Conservation (phyloP, 805 yeast genomes). For the Helenozyma rhizophorensis region DNA sequence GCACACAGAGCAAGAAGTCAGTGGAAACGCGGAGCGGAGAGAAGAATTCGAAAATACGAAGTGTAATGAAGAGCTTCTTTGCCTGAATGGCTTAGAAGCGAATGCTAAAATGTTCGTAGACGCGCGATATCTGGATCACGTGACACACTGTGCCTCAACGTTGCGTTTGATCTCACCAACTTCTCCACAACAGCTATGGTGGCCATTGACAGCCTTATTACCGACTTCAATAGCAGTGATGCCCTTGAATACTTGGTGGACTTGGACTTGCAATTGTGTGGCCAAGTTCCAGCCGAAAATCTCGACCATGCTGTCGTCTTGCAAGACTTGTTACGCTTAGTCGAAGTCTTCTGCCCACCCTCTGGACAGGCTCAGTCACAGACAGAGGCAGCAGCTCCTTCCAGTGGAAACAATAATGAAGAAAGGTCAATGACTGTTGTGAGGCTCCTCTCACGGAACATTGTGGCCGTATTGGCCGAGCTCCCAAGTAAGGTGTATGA, state of each 20-base stretch:
- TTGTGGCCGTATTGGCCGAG: slow-evolving; percentile 23
- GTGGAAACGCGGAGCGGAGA: too few species aligned
- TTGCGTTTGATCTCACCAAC: too few species aligned
- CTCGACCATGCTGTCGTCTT: slow-evolving; percentile 16
- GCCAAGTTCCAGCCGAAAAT: slow-evolving; percentile 2
- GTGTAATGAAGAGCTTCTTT: slow-evolving; percentile 1
- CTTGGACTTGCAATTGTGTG: slow-evolving; percentile 16
- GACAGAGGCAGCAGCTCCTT: neutral
- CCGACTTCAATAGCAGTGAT: slow-evolving; percentile 14
- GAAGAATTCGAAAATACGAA: slow-evolving; percentile 1
- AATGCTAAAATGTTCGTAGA: too few species aligned
- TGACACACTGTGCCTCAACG: too few species aligned
- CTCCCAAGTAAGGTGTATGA: slow-evolving; percentile 35
- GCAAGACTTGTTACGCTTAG: slow-evolving; percentile 22
- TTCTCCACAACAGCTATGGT: too few species aligned
- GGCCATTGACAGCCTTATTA: slow-evolving; percentile 1
- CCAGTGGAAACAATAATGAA: neutral
- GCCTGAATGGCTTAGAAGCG: too few species aligned
- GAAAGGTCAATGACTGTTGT: slow-evolving; percentile 16
- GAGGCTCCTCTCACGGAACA: slow-evolving; percentile 26
- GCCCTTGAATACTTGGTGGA: slow-evolving; percentile 19
- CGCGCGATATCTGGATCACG: too few species aligned
- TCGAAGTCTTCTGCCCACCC: slow-evolving; percentile 20
- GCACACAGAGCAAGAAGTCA: too few species aligned
- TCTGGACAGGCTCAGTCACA: neutral